Base-by-base conservation (phyloP, 306 rosid genomes). In the Corylus heterophylla region DNA sequence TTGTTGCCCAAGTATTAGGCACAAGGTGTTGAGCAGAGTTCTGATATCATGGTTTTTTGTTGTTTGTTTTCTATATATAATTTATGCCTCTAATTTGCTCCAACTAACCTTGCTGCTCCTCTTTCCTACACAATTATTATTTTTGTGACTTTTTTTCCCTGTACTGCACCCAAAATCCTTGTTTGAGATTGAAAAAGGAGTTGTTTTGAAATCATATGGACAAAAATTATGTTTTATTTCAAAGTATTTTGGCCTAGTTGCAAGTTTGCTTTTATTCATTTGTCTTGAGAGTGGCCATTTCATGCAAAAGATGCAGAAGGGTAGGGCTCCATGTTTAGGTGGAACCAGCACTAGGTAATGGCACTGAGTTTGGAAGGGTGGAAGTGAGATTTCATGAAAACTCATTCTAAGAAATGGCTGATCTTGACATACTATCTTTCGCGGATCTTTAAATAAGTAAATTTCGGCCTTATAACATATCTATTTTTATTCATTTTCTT, bases 361-460 rank as follows among this genome's bases (percentile, higher is more conserved):
- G 8, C 2, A 2, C 10, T 48, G 12, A 48, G 51, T 12, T 48
- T 48, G 12, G 51, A 48, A 8, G 51, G 12, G 51, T 35, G 39
- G 39, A 35, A 35, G 39, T 35, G 39, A 48, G 52, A 2, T 48
- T 48, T 48, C 52, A 10, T 48, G 11, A 48, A 48, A 48, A 48
- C 52, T 10, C 12, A 48, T 8, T 7, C 10, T 48, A 48, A 12
- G 12, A 48, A 48, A 35, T 35, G 39, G 54, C 4, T 50, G 44
- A 37, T 62, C 54, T 75, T 83, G 73, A 71, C 50, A 69, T 22
- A 51, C 56, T 63, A 70, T 59, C 13, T 59, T 51, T 14, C 27
- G 37, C 6, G 64, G 29, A 49, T 42, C 51, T 4, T 39, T 55
- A 29, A 67, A 82, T 51, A 45, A 54, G 47, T 59, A 78, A 14